Percentiles rank a stretch among this genome's conserved stretches.
Evolutionary conservation across 2,329 filamentous ascomycete species (phyloP).

Genomic region (Zopfia rhizophila): DNA sequence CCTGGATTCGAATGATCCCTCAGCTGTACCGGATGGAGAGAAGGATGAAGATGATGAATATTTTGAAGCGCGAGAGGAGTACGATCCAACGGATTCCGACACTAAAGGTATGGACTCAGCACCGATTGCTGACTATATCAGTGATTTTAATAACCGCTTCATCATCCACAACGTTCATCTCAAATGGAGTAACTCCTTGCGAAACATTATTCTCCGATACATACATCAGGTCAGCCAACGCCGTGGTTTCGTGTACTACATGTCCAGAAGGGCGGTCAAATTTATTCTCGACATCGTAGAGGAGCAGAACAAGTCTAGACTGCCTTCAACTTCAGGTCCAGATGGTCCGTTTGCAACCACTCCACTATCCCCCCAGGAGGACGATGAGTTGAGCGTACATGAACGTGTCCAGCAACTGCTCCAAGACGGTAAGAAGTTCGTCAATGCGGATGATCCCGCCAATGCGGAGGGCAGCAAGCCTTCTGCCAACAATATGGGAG

Average conservation of each 20-base stretch:
- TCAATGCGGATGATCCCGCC: constrained; percentile 73
- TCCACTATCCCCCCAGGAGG: constrained; percentile 58
- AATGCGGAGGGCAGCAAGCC: constrained; percentile 49
- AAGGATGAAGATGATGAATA: constrained; percentile 57
- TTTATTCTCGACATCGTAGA: constrained; percentile 98
- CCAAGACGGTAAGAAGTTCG: constrained; percentile 83
- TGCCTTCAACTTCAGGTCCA: constrained; percentile 39
- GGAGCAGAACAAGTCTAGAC: constrained; percentile 78
- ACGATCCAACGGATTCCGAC: constrained; percentile 59
- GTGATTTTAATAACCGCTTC: constrained; percentile 97
- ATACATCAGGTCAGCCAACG: constrained; percentile 97
- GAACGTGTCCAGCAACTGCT: constrained; percentile 88
- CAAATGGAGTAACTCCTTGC: constrained; percentile 97
- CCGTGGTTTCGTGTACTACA: constrained; percentile 96
- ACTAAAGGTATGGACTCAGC: constrained; percentile 69
- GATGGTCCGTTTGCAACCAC: constrained; percentile 41
- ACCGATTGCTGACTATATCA: constrained; percentile 82
- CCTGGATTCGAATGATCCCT: constrained; percentile 67
- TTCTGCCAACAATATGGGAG: constrained; percentile 41
- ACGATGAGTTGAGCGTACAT: constrained; percentile 76
- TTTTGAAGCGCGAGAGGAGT: constrained; percentile 64
- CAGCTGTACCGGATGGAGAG: constrained; percentile 55
- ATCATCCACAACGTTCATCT: constrained; percentile 97
- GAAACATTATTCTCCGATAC: constrained; percentile 96
- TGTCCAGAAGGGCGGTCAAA: constrained; percentile 93